phyloP scores from a whole-genome alignment of 1,284 basidiomycete species.

The Boletus sp. region DNA sequence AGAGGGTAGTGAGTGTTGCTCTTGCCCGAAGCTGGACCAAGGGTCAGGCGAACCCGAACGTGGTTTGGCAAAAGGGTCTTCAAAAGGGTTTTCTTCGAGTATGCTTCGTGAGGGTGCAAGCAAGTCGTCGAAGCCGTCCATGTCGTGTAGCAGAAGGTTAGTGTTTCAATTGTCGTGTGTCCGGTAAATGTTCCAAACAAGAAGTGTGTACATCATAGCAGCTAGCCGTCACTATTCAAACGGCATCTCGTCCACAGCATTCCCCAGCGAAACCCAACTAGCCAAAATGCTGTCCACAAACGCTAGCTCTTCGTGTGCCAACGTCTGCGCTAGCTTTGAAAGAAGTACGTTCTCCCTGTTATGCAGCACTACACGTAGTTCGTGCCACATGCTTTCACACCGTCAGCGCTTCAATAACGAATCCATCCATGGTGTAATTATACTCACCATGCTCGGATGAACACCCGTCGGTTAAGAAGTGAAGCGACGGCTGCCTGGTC shows the following conservation, averaged over 20 bases:
- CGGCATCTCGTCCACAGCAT: constrained; percentile 80
- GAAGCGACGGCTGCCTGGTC: constrained; percentile 76
- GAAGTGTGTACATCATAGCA: constrained; percentile 13
- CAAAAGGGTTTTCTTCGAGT: constrained; percentile 76
- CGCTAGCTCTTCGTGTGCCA: constrained; percentile 71
- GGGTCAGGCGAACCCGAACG: constrained; percentile 76
- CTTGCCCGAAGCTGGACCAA: constrained; percentile 58
- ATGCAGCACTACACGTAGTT: constrained; percentile 85
- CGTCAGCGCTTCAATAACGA: constrained; percentile 13
- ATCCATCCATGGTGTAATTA: constrained; percentile 2
- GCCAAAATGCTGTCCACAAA: constrained; percentile 63
- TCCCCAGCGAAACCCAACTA: constrained; percentile 76
- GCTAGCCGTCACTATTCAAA: constrained; percentile 56
- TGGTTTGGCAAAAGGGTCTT: constrained; percentile 66
- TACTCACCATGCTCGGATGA: constrained; percentile 80
- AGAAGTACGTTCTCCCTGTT: constrained; percentile 84
- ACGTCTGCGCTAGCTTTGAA: constrained; percentile 71
- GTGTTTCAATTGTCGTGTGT: neutral
- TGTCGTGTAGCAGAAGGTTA: constrained; percentile 31
- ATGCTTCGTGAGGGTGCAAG: constrained; percentile 63
- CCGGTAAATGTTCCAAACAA: constrained; percentile 1
- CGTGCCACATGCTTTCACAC: constrained; percentile 83
- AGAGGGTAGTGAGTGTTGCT: constrained; percentile 21
- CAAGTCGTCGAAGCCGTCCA: constrained; percentile 80
- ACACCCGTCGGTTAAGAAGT: constrained; percentile 74